These are phyloP conservation scores for Casuarina glauca DNA, from an alignment of 306 rosid genomes.

Conservation along the genomic window DNA sequence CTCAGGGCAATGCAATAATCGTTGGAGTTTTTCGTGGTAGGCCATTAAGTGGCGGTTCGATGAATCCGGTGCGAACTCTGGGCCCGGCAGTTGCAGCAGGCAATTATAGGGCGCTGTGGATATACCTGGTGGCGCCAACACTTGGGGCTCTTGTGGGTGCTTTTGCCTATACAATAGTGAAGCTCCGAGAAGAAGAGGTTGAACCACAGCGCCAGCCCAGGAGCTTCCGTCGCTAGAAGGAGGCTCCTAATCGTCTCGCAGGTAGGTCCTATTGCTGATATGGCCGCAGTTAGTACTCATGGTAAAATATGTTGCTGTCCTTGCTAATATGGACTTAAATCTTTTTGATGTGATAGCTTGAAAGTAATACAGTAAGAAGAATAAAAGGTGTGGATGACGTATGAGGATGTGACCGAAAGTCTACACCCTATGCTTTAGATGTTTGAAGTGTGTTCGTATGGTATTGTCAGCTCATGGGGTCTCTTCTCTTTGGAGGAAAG, in stretches of 20 bases:
- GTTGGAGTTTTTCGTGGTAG: slow-evolving; percentile 30
- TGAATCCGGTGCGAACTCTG: slow-evolving; percentile 96
- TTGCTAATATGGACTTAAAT: neutral
- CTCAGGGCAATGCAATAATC: neutral
- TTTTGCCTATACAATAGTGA: slow-evolving; percentile 62
- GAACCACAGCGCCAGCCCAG: slow-evolving; percentile 51
- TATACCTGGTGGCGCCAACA: slow-evolving; percentile 79
- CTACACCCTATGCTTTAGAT: neutral
- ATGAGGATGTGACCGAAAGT: neutral
- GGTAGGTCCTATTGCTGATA: neutral
- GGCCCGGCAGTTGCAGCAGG: slow-evolving; percentile 96
- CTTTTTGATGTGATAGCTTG: neutral
- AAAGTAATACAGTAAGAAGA: neutral
- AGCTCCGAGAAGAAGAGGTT: slow-evolving; percentile 50
- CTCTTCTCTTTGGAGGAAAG: neutral
- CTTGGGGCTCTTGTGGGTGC: slow-evolving; percentile 87
- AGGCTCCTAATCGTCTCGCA: neutral
- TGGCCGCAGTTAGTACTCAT: neutral
- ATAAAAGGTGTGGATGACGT: neutral
- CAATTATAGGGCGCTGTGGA: slow-evolving; percentile 65
- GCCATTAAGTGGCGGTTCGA: slow-evolving; percentile 83
- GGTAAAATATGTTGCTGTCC: neutral
- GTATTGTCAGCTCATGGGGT: neutral
- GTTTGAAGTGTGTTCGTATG: too few species aligned
- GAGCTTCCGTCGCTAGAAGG: slow-evolving; percentile 73